Percentiles rank a stretch among this genome's conserved stretches.
These are phyloP conservation scores for Chrysoporthe deuterocubensis DNA, from an alignment of 2,329 filamentous ascomycete genomes.

Conservation along the genomic window DNA sequence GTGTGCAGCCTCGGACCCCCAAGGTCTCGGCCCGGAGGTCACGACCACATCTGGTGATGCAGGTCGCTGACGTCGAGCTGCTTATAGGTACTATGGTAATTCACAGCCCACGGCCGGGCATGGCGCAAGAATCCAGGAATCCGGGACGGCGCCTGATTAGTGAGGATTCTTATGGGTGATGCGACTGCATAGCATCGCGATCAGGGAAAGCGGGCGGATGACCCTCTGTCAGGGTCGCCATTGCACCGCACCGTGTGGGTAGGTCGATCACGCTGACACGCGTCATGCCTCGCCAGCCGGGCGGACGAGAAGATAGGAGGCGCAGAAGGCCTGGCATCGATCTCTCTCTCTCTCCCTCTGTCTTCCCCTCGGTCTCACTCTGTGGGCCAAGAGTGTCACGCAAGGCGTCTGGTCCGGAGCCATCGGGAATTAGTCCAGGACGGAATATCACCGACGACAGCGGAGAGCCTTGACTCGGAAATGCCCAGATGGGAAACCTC, in stretches of 20 bases:
- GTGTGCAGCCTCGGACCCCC: background rate
- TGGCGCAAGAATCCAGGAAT: background rate
- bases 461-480: background rate
- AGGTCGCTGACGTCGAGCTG: too few species aligned
- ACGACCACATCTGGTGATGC: background rate
- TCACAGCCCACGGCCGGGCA: background rate
- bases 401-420: background rate
- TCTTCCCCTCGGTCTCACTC: too few species aligned
- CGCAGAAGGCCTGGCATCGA: background rate
- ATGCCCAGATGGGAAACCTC: background rate
- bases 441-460: background rate
- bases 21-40: background rate
- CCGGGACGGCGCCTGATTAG: constrained; percentile 11
- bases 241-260: background rate
- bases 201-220: background rate
- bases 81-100: too few species aligned
- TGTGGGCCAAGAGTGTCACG: background rate
- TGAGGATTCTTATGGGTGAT: background rate
- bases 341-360: background rate
- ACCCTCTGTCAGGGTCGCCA: background rate
- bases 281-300: too few species aligned
- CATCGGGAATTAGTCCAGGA: background rate
- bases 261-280: background rate
- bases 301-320: background rate
- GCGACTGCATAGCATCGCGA: background rate